Conservation (phyloP, 345 rosid genomes). For the Microcos paniculata region DNA sequence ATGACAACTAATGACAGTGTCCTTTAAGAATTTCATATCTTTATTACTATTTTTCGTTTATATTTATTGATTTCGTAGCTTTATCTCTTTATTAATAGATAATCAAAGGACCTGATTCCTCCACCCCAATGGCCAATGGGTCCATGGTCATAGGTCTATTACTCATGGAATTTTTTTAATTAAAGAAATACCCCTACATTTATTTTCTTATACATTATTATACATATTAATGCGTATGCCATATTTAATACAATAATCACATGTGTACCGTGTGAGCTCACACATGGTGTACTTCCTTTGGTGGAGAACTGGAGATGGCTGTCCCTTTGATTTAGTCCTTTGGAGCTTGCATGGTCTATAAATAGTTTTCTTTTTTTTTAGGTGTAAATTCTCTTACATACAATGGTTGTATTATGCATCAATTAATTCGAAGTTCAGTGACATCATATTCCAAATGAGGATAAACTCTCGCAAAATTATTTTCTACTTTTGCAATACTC, state of each 20-base stretch:
- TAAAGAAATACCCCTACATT: not conserved
- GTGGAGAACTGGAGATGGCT: not conserved
- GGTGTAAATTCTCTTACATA: too few relatives aligned
- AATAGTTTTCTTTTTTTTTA: not conserved
- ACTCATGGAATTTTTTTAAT: not conserved
- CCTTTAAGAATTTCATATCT: not conserved
- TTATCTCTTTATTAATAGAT: conserved; percentile 21
- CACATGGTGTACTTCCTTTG: not conserved
- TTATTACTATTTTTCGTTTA: not conserved
- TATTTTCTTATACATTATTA: too few relatives aligned
- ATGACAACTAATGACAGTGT: conserved; percentile 5
- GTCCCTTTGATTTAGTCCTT: not conserved
- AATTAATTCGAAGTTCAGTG: too few relatives aligned
- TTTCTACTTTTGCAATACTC: too few relatives aligned
- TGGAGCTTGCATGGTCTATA: not conserved
- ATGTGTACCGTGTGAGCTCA: not conserved
- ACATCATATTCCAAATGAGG: too few relatives aligned
- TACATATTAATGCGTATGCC: too few relatives aligned
- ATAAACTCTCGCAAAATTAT: too few relatives aligned
- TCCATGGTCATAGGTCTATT: not conserved
- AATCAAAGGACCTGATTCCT: conserved; percentile 26
- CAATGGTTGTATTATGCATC: too few relatives aligned
- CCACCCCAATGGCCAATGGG: not conserved
- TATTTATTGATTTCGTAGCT: not conserved
- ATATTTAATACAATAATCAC: not conserved